A percentile compares a stretch with the other conserved stretches of the same genome.
Conservation (phyloP, 805 yeast species). For the Starmerella vitae region DNA sequence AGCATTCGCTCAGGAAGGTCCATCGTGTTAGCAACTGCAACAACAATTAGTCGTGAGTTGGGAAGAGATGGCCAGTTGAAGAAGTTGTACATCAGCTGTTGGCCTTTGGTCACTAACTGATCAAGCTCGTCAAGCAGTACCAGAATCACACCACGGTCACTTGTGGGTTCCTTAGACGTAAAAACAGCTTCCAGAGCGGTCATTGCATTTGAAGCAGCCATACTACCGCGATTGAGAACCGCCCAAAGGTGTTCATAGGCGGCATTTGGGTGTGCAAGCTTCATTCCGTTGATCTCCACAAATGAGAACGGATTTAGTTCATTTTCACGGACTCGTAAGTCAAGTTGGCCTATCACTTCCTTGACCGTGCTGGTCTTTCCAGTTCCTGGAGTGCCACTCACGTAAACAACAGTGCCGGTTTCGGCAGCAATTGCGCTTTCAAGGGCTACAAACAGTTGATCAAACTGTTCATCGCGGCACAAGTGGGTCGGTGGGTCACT, state of each 20-base stretch:
- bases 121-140: slow-evolving; percentile 86
- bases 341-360: slow-evolving; percentile 64
- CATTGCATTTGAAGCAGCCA: slow-evolving; percentile 52
- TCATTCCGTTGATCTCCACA: slow-evolving; percentile 83
- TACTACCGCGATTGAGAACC: slow-evolving; percentile 42
- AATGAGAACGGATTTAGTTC: slow-evolving; percentile 46
- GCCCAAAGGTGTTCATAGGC: slow-evolving; percentile 80
- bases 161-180: slow-evolving; percentile 22
- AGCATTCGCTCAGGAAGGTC: slow-evolving; percentile 84
- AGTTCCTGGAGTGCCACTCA: slow-evolving; percentile 96
- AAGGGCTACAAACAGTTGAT: slow-evolving; percentile 49
- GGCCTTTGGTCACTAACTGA: slow-evolving; percentile 71
- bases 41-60: slow-evolving; percentile 64
- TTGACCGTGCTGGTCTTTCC: slow-evolving; percentile 92
- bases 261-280: slow-evolving; percentile 60
- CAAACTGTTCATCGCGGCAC: slow-evolving; percentile 75
- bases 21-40: slow-evolving; percentile 96
- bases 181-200: slow-evolving; percentile 61
- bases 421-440: slow-evolving; percentile 57
- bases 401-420: slow-evolving; percentile 72
- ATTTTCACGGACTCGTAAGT: slow-evolving; percentile 30
- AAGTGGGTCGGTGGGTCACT: slow-evolving; percentile 43
- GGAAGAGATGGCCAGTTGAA: slow-evolving; percentile 93
- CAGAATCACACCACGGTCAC: slow-evolving; percentile 41
- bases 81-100: slow-evolving; percentile 77